A percentile compares a stretch with the other conserved stretches of the same genome.
Evolutionary conservation across 1,284 basidiomycete species (phyloP).

Genomic region (Pseudozyma sp.): DNA sequence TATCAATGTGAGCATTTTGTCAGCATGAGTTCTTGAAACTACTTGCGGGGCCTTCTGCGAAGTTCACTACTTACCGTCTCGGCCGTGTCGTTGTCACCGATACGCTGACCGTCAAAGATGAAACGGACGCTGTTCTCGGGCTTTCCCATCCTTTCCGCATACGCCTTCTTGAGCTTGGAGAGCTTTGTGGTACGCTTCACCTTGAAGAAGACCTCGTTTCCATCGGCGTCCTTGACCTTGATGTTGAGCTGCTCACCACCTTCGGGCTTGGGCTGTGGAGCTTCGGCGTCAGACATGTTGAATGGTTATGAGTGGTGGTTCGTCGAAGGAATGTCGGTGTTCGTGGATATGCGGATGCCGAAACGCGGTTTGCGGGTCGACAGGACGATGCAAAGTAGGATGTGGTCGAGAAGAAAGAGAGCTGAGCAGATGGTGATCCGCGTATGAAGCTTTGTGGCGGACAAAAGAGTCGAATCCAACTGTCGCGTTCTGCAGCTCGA

Average conservation of each 20-base stretch:
- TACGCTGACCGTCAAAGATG: conserved; percentile 66
- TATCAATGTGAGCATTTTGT: no score
- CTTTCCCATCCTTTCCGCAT: conserved; percentile 92
- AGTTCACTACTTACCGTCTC: conserved; percentile 57
- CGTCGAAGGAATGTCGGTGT: no score
- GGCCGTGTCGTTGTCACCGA: conserved; percentile 67
- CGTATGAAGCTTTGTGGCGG: conserved; percentile 12
- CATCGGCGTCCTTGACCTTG: conserved; percentile 70
- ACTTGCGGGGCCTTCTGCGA: no score
- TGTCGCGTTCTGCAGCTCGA: conserved; percentile 3
- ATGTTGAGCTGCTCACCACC: conserved; percentile 67
- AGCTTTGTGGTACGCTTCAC: conserved; percentile 94
- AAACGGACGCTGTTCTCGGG: conserved; percentile 66
- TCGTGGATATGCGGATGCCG: not conserved
- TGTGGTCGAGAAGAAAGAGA: conserved; percentile 19
- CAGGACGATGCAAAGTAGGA: not conserved
- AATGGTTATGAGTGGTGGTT: not conserved
- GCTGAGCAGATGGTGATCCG: not conserved
- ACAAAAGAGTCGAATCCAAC: not conserved
- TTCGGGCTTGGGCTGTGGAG: conserved; percentile 62
- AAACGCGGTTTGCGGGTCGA: not conserved
- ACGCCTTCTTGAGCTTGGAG: conserved; percentile 91
- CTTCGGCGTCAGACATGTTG: conserved; percentile 62
- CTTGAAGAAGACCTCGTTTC: conserved; percentile 97
- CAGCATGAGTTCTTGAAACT: no score